These are phyloP conservation scores for Phytophthora pluvialis DNA, from an alignment of 352 stramenopile genomes.

Conservation along the genomic window DNA sequence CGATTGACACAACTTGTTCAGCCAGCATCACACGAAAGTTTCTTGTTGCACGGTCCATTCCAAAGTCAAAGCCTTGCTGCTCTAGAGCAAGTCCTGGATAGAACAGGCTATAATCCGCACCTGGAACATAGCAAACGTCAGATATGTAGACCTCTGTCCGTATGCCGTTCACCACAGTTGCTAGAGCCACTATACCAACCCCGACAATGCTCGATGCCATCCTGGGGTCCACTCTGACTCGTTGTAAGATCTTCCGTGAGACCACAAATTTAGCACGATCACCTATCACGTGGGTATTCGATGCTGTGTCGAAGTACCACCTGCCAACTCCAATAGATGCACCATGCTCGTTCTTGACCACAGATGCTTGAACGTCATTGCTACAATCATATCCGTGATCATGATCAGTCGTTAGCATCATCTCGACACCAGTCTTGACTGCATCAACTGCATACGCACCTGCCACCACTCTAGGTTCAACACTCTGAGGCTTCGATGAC, in stretches of 20 bases:
- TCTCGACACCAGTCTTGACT: too few relatives aligned
- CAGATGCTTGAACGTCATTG: too few relatives aligned
- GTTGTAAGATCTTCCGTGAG: not conserved
- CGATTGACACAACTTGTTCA: not conserved
- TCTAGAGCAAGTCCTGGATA: not conserved
- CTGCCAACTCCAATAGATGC: too few relatives aligned
- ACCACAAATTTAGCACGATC: not conserved
- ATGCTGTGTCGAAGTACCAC: conserved; percentile 13
- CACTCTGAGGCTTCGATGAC: too few relatives aligned
- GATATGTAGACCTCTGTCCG: not conserved
- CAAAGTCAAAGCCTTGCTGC: conserved; percentile 10
- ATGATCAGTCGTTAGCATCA: too few relatives aligned
- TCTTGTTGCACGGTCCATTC: not conserved
- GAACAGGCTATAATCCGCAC: conserved; percentile 1
- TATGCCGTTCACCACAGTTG: not conserved
- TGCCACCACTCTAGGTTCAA: too few relatives aligned
- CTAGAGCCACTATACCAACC: not conserved
- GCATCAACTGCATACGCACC: too few relatives aligned
- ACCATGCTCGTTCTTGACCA: too few relatives aligned
- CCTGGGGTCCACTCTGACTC: not conserved
- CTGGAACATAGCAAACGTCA: conserved; percentile 9
- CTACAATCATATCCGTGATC: too few relatives aligned
- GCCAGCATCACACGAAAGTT: not conserved
- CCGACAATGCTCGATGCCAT: not conserved
- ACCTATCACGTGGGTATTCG: not conserved